These are phyloP conservation scores for Tephrocybe rancida DNA, from an alignment of 768 basidiomycete genomes.

Conservation along the genomic window DNA sequence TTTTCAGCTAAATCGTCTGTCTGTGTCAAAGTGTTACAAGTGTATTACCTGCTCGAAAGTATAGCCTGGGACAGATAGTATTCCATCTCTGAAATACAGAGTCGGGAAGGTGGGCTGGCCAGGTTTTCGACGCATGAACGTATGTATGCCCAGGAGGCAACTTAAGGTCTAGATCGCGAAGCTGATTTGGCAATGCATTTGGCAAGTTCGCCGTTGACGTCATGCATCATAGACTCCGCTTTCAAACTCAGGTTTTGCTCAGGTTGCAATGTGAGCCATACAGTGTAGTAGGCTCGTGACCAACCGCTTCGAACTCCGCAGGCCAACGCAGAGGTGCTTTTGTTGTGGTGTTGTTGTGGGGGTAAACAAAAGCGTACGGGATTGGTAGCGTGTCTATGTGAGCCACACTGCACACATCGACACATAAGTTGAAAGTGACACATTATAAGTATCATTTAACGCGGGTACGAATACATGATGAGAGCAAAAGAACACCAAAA, in stretches of 20 bases:
- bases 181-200: not conserved
- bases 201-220: slow-evolving; percentile 7
- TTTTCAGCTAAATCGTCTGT: not conserved
- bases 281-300: too few relatives aligned
- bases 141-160: slow-evolving; percentile 2
- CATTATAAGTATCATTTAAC: slow-evolving; percentile 19
- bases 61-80: slow-evolving; percentile 72
- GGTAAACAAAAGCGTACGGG: too few relatives aligned
- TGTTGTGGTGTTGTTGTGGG: too few relatives aligned
- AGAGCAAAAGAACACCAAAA: slow-evolving; percentile 8
- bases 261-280: too few relatives aligned
- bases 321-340: too few relatives aligned
- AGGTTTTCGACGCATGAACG: slow-evolving; percentile 52
- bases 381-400: too few relatives aligned
- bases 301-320: too few relatives aligned
- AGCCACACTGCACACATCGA: not conserved
- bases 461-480: slow-evolving; percentile 16
- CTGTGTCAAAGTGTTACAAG: not conserved
- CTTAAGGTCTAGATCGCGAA: not conserved
- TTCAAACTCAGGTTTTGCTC: too few relatives aligned
- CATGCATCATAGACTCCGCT: too few relatives aligned
- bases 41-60: slow-evolving; percentile 64
- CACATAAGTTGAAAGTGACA: not conserved
- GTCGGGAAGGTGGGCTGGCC: slow-evolving; percentile 60
- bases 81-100: slow-evolving; percentile 56